Conservation (phyloP, 495 filamentous ascomycete genomes). For the Amphirosellinia nigrospora region DNA sequence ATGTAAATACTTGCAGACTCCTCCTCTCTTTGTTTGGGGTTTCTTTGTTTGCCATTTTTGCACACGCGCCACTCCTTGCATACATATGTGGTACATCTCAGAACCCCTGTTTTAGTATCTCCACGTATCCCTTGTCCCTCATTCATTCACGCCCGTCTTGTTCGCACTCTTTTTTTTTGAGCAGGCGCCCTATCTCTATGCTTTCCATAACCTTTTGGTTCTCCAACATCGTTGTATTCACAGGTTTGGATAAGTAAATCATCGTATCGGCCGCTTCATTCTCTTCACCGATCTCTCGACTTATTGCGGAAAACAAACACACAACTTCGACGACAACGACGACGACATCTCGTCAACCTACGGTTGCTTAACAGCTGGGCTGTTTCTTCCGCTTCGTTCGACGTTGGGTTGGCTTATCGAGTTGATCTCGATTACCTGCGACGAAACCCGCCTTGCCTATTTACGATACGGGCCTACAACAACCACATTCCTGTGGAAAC, state of each 20-base stretch:
- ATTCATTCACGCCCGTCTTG: constrained; percentile 2
- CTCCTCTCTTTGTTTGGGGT: not conserved
- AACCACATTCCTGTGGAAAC: constrained; percentile 11
- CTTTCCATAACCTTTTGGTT: not conserved
- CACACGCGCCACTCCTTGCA: constrained; percentile 24
- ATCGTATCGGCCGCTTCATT: not conserved
- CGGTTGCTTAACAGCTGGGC: constrained; percentile 36
- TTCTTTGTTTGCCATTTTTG: not conserved
- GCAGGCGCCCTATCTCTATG: not conserved
- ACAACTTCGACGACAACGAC: constrained; percentile 4
- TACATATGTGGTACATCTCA: not conserved
- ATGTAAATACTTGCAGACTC: constrained; percentile 1
- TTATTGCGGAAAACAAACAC: not conserved
- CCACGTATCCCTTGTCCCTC: constrained; percentile 22
- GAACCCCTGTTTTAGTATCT: constrained; percentile 4
- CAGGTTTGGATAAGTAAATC: not conserved
- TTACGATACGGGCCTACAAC: constrained; percentile 4
- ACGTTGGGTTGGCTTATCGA: constrained; percentile 30
- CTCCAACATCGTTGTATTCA: not conserved
- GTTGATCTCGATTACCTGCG: constrained; percentile 35
- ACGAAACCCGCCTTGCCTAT: constrained; percentile 8
- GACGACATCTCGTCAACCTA: not conserved
- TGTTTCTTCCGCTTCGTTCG: constrained; percentile 29
- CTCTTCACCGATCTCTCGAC: not conserved
- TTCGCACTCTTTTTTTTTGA: constrained; percentile 13